These are phyloP conservation scores for Arthroderma sp. DNA, from an alignment of 2,329 filamentous ascomycete species.

Conservation along the genomic window DNA sequence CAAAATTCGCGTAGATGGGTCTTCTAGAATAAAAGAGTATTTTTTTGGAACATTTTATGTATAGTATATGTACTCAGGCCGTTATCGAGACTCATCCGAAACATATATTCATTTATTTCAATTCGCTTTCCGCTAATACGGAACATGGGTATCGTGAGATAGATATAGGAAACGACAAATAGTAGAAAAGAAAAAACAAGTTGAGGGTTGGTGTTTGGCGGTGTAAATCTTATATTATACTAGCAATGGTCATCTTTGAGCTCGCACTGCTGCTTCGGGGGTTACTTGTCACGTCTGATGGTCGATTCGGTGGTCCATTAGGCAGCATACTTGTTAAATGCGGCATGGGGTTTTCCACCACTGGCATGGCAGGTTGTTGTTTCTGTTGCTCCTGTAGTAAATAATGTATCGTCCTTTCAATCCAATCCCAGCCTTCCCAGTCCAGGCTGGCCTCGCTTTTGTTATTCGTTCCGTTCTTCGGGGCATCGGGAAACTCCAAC, in stretches of 20 bases:
- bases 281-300: constrained; percentile 13
- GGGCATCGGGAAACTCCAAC: too few relatives aligned
- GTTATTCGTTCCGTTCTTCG: too few relatives aligned
- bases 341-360: neutral
- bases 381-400: constrained; percentile 38
- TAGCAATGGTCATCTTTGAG: constrained; percentile 35
- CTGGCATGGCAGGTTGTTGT: constrained; percentile 9
- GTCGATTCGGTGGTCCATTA: constrained; percentile 6
- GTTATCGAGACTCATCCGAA: too few relatives aligned
- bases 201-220: neutral
- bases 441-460: constrained; percentile 1
- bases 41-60: too few relatives aligned
- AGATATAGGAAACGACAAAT: too few relatives aligned
- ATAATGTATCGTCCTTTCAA: constrained; percentile 51
- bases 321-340: neutral
- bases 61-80: too few relatives aligned
- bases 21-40: too few relatives aligned
- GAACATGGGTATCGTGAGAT: too few relatives aligned
- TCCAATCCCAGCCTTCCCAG: constrained; percentile 69
- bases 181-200: too few relatives aligned
- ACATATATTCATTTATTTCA: too few relatives aligned
- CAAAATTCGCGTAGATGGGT: too few relatives aligned
- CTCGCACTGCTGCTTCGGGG: constrained; percentile 19
- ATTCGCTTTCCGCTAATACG: too few relatives aligned
- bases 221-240: constrained; percentile 25